Base-by-base conservation (phyloP, 179 eudicot genomes). In the Silene vulgaris region DNA sequence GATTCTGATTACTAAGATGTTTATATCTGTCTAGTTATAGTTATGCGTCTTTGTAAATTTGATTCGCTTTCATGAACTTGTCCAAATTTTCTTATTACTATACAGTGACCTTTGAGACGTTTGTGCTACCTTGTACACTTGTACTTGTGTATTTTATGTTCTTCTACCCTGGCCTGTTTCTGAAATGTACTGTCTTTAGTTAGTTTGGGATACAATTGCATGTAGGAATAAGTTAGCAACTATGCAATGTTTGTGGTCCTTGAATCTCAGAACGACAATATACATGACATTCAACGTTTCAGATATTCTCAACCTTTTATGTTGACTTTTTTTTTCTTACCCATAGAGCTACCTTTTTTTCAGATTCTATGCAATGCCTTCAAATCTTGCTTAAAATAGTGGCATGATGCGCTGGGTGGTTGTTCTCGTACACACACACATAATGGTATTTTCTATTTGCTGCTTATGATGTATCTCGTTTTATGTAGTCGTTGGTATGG, bases 401-500 rank as follows among this genome's bases (percentile, higher is more conserved):
- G 32, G 37, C 12, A 52, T 5, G 12, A 71, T 71, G 35, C 62
- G 5, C 17, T 52, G 21, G n/a, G 29, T 48, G 17, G 57, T 13
- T 29, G 12, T 26, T 35, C 28, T 43, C 13, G 13, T 23, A 13
- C 8, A 11, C 65, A 26, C 6, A 30, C 28, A 21, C 4, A 20
- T 29, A 8, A 2, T 45, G 56, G 21, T 8, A 35, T 32, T 20
- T 21, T 62, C 11, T 37, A 23, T 65, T 69, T 28, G 29, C 23
- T 50, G 73, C 17, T 64, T 19, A 7, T 37, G 11, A 56, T 17
- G 13, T 54, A 32, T 74, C n/a, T 59, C 1, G 17, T 59, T 57
- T 14, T 74, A 71, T 78, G 60, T 85, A 91, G 98, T 80, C 72
- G 80, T 74, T 96, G 98, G 99, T 93, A 93, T 78, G 97, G 99